Evolutionary conservation across 2,329 filamentous ascomycete species (phyloP).

Genomic region (Cladosporium sp.): DNA sequence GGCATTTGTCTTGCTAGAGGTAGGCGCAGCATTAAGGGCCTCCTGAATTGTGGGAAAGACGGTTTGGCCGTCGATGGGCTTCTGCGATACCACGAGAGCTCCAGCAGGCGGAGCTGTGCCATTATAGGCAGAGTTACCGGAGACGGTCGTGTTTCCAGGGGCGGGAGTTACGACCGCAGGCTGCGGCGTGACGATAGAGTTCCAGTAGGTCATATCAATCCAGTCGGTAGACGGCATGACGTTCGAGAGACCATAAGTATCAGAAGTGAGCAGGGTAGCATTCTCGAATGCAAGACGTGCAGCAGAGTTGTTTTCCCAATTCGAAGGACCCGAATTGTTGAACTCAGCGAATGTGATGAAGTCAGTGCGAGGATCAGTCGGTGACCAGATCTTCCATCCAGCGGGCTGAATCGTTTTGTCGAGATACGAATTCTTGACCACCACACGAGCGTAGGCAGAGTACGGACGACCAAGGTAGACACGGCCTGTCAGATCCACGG

Average conservation of each 20-base stretch:
- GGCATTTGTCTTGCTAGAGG: conserved; percentile 31
- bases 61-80: conserved; percentile 29
- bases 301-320: conserved; percentile 32
- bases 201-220: conserved; percentile 37
- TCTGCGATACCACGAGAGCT: conserved; percentile 36
- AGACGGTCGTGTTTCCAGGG: conserved; percentile 23
- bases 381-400: conserved; percentile 27
- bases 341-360: conserved; percentile 21
- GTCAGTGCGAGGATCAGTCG: conserved; percentile 20
- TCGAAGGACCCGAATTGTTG: conserved; percentile 22
- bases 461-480: conserved; percentile 22
- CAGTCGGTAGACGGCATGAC: conserved; percentile 34
- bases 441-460: conserved; percentile 18
- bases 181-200: conserved; percentile 31
- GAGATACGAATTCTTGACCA: conserved; percentile 22
- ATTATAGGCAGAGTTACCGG: conserved; percentile 25
- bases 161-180: conserved; percentile 18
- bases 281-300: conserved; percentile 33
- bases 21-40: conserved; percentile 32
- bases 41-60: conserved; percentile 34
- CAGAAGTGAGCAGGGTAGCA: conserved; percentile 32
- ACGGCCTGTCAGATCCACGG: conserved; percentile 31
- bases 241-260: conserved; percentile 28
- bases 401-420: conserved; percentile 18
- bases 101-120: conserved; percentile 31